These are phyloP conservation scores for Kwoniella bestiolae DNA, from an alignment of 768 basidiomycete species.

Conservation along the genomic window DNA sequence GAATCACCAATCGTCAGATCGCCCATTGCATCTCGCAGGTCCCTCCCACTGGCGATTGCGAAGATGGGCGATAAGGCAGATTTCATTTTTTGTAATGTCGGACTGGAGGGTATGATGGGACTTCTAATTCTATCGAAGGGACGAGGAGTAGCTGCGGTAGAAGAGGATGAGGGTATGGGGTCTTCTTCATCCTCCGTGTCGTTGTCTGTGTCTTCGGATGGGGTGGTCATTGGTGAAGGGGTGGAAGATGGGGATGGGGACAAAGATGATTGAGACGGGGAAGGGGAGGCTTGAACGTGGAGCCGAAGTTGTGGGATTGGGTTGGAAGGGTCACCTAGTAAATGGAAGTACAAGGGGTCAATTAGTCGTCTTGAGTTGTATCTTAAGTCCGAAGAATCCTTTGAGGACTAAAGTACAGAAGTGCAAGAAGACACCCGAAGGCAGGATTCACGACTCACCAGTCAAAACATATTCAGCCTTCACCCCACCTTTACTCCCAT, in stretches of 20 bases:
- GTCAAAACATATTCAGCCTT: conserved; percentile 59
- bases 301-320: conserved; percentile 58
- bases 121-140: conserved; percentile 15
- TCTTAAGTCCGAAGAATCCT: too few relatives aligned
- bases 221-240: neutral
- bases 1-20: conserved; percentile 37
- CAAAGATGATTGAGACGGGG: conserved; percentile 2
- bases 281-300: conserved; percentile 43
- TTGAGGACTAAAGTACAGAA: too few relatives aligned
- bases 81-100: conserved; percentile 35
- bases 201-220: neutral
- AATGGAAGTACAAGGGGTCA: neutral
- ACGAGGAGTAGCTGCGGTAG: conserved; percentile 5
- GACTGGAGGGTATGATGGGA: conserved; percentile 41
- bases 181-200: conserved; percentile 15
- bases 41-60: conserved; percentile 47
- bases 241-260: conserved; percentile 8
- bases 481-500: conserved; percentile 38
- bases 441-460: too few relatives aligned
- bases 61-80: conserved; percentile 51
- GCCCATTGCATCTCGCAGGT: conserved; percentile 30
- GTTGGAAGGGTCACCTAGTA: conserved; percentile 40
- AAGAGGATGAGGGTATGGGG: conserved; percentile 17
- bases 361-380: neutral
- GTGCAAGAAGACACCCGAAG: too few relatives aligned